Evolutionary conservation across 1,139 yeast species (phyloP), one percentile per base, ranked within the genome.

Genomic region (Blastobotrys arbuscula): DNA sequence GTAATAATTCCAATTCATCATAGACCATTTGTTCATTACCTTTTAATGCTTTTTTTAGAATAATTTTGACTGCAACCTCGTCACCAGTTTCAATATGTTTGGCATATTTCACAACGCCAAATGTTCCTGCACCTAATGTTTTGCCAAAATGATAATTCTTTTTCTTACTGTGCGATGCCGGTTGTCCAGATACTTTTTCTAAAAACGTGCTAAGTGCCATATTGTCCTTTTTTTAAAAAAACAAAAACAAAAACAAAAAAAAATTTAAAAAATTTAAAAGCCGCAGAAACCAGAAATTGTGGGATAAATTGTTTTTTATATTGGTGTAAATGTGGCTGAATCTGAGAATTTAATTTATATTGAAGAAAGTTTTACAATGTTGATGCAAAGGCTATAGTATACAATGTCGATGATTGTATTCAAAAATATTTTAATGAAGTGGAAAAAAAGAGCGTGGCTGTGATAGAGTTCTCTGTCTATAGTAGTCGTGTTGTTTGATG

Each of bases 51-150:
- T 84, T 85, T 69, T 87, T 88, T 61, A 85, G 71, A 45, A 89
- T 81, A 57, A 89, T 85, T 70, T 89, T 89, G 53, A 89, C 79
- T 1, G 97, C 97, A 18, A 87, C 95, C 50, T 84, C 81, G 56
- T 84, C 88, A 41, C 74, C 72, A 6, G 82, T 79, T 21, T 67
- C 66, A 51, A 71, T 69, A 58, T 77, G 76, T 43, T 81, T 71
- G 1, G 96, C 96, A 57, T 80, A 79, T 57, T 95, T 74, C 3
- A 89, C 97, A 19, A 87, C 83, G 31, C 97, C 96, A 70, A 85
- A 89, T 1, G 95, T 79, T 2, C 97, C 97, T 1, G 95, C 96
- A 6, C 97, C 97, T 16, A 89, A 69, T 0, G 94, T 84, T 55
- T 77, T 78, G 9, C 94, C 95, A 64, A 87, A 84, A 3, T 79